phyloP scores from a whole-genome alignment of 305 asterid genomes.

The Fraxinus angustifolia region DNA sequence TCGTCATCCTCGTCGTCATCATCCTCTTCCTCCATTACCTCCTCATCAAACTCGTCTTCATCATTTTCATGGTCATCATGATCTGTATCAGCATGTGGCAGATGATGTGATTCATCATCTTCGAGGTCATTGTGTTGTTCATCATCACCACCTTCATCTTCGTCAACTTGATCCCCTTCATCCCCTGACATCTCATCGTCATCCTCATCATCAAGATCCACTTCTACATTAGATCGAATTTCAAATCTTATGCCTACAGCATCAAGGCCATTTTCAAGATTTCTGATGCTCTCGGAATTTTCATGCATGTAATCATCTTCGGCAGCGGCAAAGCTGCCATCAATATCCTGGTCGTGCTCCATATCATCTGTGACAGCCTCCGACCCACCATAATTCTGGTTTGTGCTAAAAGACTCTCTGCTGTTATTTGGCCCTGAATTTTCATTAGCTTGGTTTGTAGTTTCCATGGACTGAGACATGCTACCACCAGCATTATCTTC shows the following conservation, averaged over 20 bases:
- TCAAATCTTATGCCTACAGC: slow-evolving; percentile 70
- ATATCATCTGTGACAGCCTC: slow-evolving; percentile 92
- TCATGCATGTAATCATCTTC: slow-evolving; percentile 98
- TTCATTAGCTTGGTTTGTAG: slow-evolving; percentile 48
- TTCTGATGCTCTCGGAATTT: slow-evolving; percentile 59
- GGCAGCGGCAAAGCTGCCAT: slow-evolving; percentile 64
- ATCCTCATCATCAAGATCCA: slow-evolving; percentile 74
- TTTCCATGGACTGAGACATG: slow-evolving; percentile 42
- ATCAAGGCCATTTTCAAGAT: slow-evolving; percentile 67
- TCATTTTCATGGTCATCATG: slow-evolving; percentile 98
- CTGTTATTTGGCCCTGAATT: slow-evolving; percentile 44
- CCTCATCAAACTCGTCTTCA: slow-evolving; percentile 98
- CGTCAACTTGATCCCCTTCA: slow-evolving; percentile 90
- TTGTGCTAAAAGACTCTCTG: slow-evolving; percentile 45
- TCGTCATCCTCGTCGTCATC: slow-evolving; percentile 97
- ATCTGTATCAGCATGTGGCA: slow-evolving; percentile 86
- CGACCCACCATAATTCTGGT: slow-evolving; percentile 72
- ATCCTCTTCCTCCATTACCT: slow-evolving; percentile 88
- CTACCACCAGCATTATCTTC: slow-evolving; percentile 41
- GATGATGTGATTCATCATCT: slow-evolving; percentile 93
- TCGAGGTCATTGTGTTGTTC: slow-evolving; percentile 80
- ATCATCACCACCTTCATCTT: slow-evolving; percentile 69
- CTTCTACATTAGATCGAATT: slow-evolving; percentile 68
- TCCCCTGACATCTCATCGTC: slow-evolving; percentile 91
- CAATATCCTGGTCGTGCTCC: slow-evolving; percentile 97